Conservation (phyloP, 768 basidiomycete species). For the Kwoniella mangroviensis region DNA sequence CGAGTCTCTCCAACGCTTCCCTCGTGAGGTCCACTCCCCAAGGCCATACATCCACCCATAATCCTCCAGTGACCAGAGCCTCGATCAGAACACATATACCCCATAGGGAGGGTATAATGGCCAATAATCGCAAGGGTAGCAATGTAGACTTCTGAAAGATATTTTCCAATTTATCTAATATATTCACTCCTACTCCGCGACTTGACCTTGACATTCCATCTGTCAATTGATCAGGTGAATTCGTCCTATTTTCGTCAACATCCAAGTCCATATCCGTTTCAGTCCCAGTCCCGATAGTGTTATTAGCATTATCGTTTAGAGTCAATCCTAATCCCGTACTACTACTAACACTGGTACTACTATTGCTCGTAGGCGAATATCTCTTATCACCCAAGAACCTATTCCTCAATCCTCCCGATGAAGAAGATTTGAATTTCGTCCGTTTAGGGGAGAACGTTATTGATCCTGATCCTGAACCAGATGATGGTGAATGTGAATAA, state of each 20-base stretch:
- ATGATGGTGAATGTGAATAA: constrained; percentile 30
- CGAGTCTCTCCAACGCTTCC: constrained; percentile 41
- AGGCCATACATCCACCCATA: constrained; percentile 45
- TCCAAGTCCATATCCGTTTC: neutral
- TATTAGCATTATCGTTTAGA: neutral
- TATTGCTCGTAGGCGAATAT: neutral
- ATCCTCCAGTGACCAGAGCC: constrained; percentile 35
- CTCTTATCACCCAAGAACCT: constrained; percentile 1
- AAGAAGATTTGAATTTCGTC: neutral
- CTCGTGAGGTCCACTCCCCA: constrained; percentile 46
- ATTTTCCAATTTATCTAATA: constrained; percentile 25
- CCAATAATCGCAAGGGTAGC: constrained; percentile 48
- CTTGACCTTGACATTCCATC: neutral
- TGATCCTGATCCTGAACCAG: constrained; percentile 13
- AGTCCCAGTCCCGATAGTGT: constrained; percentile 19
- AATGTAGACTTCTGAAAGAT: constrained; percentile 35
- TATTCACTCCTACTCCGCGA: too few relatives aligned
- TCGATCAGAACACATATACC: constrained; percentile 35
- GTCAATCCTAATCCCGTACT: neutral
- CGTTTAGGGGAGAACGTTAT: constrained; percentile 8
- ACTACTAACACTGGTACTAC: neutral
- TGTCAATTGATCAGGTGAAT: neutral
- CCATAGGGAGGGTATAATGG: constrained; percentile 50
- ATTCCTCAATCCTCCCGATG: neutral
- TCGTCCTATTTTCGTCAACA: neutral